Base-by-base conservation (phyloP, 2,329 filamentous ascomycete genomes). In the Aspergillus ibericus region DNA sequence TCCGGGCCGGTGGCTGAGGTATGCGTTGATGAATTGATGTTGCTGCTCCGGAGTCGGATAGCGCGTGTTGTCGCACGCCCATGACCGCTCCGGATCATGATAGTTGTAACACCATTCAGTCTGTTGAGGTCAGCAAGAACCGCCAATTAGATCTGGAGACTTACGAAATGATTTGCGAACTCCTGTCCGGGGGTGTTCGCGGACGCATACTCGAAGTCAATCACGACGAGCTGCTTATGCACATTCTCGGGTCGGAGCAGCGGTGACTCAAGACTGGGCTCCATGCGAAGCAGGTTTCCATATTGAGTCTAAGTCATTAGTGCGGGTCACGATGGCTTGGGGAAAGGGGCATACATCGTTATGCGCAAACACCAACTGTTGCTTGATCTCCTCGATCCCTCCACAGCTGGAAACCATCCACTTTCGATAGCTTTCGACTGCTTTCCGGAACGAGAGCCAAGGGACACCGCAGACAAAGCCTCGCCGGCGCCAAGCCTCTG, bases 101-200 rank as follows among this genome's bases (percentile, higher is more conserved):
- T 99, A 99, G 77, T 99, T 93, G 81, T 98, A 98, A 67, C 91
- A 90, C 95, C 95, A 99, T 77, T 99, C 95, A 1, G 91, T 86
- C 83, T 85, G 54, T 20, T 16, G 7, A 18, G 5, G 58, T 69
- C 59, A 69, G 66, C 32, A 36, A 34, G 9, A 3, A 27, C 12
- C n/a, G 18, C 7, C 13, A 22, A 5, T n/a, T 10, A 10, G 12
- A 16, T 20, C 1, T 6, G 13, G 16, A 29, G 15, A 73, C 82
- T 77, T 77, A 85, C 90, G 76, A 99, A 99, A 76, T 99, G 95
- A 74, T 99, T 99, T 58, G 92, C 95, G 72, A 99, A 98, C 75
- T 99, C 95, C 15, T 92, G 82, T 1, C 92, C 95, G 0, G 87
- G 87, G 0, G 88, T 82, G 72, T 98, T 99, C 58, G 93, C 92